Percentiles rank a stretch among this genome's conserved stretches.
phyloP scores from a whole-genome alignment of 495 filamentous ascomycete species.

The Penicillium antarcticum region DNA sequence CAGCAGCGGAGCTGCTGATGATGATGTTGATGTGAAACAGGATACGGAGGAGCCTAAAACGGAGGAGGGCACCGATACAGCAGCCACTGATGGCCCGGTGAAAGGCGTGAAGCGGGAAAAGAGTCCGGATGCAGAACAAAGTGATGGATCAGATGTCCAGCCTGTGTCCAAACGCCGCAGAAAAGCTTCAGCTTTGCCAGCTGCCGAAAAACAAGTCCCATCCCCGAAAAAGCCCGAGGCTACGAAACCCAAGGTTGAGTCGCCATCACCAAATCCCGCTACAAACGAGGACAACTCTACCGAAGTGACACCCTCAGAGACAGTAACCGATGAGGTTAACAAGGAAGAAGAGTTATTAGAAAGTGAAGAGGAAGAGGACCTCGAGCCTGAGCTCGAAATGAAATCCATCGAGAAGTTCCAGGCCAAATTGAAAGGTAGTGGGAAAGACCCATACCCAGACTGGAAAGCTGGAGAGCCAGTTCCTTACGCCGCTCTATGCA shows the following conservation, averaged over 20 bases:
- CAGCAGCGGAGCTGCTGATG: slow-evolving; percentile 13
- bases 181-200: slow-evolving; percentile 17
- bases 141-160: slow-evolving; percentile 49
- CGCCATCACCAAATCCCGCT: slow-evolving; percentile 20
- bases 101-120: slow-evolving; percentile 38
- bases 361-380: slow-evolving; percentile 62
- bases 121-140: slow-evolving; percentile 37
- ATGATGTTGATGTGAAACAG: slow-evolving; percentile 21
- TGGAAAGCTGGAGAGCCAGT: slow-evolving; percentile 87
- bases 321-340: slow-evolving; percentile 32
- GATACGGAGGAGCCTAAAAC: slow-evolving; percentile 40
- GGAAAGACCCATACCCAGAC: slow-evolving; percentile 85
- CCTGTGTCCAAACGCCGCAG: slow-evolving; percentile 46
- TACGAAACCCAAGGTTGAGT: slow-evolving; percentile 12
- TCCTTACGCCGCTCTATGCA: slow-evolving; percentile 92
- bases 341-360: slow-evolving; percentile 48
- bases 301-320: slow-evolving; percentile 35
- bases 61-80: slow-evolving; percentile 24
- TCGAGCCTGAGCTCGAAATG: slow-evolving; percentile 69
- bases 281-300: slow-evolving; percentile 28
- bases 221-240: slow-evolving; percentile 23
- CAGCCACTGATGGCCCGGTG: background rate
- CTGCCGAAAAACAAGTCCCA: slow-evolving; percentile 23
- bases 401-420: slow-evolving; percentile 85
- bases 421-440: slow-evolving; percentile 59